Percentiles rank a stretch among this genome's conserved stretches.
Evolutionary conservation across 176 grass and related monocot genomes (phyloP).

Genomic region (Avena insularis): DNA sequence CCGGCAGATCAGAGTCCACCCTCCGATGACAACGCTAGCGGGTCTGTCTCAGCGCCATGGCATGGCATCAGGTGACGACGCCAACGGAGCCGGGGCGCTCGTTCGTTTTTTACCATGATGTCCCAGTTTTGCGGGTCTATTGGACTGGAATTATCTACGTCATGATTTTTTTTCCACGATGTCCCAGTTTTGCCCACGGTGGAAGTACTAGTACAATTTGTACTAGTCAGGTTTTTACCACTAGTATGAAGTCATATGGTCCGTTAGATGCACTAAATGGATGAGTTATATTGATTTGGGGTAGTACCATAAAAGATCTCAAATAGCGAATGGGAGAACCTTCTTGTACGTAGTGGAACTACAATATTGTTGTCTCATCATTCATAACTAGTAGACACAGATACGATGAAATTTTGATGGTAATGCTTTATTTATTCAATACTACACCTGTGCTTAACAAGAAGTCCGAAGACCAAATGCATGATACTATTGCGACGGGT

Average conservation of each 20-base stretch:
- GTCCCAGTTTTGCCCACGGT: too few species aligned
- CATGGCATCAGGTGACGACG: slow-evolving; percentile 51
- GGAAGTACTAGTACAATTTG: too few species aligned
- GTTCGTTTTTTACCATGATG: background rate
- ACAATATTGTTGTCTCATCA: background rate
- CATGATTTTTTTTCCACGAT: too few species aligned
- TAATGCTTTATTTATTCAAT: background rate
- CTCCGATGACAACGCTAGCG: background rate
- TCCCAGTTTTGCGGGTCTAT: background rate
- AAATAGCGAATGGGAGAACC: too few species aligned
- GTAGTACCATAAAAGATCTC: too few species aligned
- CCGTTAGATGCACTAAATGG: too few species aligned
- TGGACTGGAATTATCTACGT: background rate
- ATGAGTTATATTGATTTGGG: too few species aligned
- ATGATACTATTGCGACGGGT: background rate
- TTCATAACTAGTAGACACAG: background rate
- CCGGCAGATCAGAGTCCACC: slow-evolving; percentile 64
- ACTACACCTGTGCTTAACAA: background rate
- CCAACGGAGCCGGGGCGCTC: slow-evolving; percentile 21
- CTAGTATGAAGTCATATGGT: too few species aligned
- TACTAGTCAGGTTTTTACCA: too few species aligned
- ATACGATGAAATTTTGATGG: background rate
- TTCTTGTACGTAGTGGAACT: too few species aligned
- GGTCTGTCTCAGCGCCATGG: slow-evolving; percentile 64
- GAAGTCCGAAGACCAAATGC: background rate